A percentile compares a stretch with the other conserved stretches of the same genome.
Evolutionary conservation across 257 asterid genomes (phyloP).

Genomic region (Scutellaria minor): DNA sequence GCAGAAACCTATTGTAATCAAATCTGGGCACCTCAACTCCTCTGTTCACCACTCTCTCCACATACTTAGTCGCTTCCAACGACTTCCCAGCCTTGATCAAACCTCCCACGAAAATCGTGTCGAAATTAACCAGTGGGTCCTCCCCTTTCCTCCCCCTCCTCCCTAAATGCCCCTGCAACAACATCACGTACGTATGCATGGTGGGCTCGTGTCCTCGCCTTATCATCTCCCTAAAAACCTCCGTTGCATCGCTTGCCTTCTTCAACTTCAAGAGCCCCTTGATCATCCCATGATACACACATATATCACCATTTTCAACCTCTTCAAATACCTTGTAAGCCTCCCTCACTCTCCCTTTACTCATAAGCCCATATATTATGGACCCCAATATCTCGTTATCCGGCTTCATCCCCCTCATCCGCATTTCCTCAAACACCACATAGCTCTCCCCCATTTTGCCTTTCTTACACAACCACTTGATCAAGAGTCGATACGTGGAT

Average conservation of each 20-base stretch:
- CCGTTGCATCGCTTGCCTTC: conserved; percentile 75
- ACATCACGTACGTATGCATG: conserved; percentile 92
- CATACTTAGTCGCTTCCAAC: conserved; percentile 75
- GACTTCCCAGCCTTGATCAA: conserved; percentile 75
- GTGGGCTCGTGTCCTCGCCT: conserved; percentile 79
- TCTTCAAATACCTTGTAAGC: conserved; percentile 56
- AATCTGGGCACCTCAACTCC: conserved; percentile 85
- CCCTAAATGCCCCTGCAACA: conserved; percentile 92
- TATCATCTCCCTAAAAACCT: conserved; percentile 91
- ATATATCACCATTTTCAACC: conserved; percentile 57
- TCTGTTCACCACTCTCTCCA: conserved; percentile 71
- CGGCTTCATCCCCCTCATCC: conserved; percentile 53
- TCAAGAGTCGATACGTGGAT: conserved; percentile 64
- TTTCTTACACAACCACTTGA: conserved; percentile 80
- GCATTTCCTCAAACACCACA: conserved; percentile 72
- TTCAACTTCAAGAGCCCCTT: conserved; percentile 78
- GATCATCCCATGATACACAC: conserved; percentile 82
- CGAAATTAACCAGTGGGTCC: conserved; percentile 91
- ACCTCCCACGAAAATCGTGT: conserved; percentile 91
- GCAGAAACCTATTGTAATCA: conserved; percentile 86
- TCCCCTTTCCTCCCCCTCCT: conserved; percentile 85
- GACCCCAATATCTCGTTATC: conserved; percentile 60
- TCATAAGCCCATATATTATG: conserved; percentile 56
- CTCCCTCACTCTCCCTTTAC: conserved; percentile 70
- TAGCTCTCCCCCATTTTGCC: conserved; percentile 70